Evolutionary conservation across 169 alveolate species (phyloP).

Genomic region (Plasmodium vivax): DNA sequence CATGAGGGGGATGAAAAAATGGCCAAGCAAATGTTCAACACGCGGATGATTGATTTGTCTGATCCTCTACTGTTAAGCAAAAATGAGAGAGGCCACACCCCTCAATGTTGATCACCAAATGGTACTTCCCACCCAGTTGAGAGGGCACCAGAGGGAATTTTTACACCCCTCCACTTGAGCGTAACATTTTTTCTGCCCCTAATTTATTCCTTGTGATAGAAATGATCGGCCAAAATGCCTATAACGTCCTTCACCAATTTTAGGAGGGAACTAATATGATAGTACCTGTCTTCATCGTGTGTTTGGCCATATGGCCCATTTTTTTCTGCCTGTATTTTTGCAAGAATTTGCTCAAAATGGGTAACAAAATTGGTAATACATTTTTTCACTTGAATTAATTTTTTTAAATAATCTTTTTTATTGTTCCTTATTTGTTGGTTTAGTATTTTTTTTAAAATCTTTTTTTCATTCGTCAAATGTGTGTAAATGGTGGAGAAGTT

Average conservation of each 20-base stretch:
- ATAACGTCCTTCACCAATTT: neutral
- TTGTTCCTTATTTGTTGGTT: slow-evolving; percentile 3
- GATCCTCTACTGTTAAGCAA: neutral
- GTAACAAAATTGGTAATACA: slow-evolving; percentile 32
- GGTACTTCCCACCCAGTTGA: neutral
- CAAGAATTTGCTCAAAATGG: slow-evolving; percentile 26
- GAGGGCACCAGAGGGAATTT: neutral
- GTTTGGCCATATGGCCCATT: neutral
- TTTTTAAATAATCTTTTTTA: slow-evolving; percentile 11
- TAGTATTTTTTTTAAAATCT: slow-evolving; percentile 15
- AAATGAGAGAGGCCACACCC: neutral
- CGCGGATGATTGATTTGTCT: neutral
- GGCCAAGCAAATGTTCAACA: neutral
- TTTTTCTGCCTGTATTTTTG: neutral
- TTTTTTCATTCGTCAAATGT: slow-evolving; percentile 17
- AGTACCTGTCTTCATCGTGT: neutral
- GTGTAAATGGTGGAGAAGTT: slow-evolving; percentile 11
- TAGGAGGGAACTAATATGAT: neutral
- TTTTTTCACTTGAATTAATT: slow-evolving; percentile 27
- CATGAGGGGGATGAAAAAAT: neutral
- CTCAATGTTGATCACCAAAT: neutral
- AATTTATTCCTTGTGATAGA: neutral
- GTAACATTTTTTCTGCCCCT: neutral
- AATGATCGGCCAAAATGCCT: neutral
- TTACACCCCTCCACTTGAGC: neutral